A percentile compares a stretch with the other conserved stretches of the same genome.
Conservation (phyloP, 2,329 filamentous ascomycete species). For the Gnomoniopsis smithogilvyi region DNA sequence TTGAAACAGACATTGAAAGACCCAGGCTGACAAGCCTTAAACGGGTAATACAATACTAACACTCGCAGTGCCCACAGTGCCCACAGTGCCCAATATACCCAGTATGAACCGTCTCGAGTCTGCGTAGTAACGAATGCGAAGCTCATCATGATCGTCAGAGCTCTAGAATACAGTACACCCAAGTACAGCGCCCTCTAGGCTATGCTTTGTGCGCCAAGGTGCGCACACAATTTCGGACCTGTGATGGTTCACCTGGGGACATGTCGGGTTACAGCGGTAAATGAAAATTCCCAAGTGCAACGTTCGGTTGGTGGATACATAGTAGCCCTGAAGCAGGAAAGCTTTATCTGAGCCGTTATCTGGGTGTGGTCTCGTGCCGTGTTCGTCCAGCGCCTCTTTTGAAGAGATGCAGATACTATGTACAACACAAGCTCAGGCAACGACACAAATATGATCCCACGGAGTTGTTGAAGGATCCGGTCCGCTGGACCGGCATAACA, state of each 20-base stretch:
- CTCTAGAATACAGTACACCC: not conserved
- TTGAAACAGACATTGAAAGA: too few relatives aligned
- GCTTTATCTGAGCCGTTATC: conserved; percentile 2
- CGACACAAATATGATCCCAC: not conserved
- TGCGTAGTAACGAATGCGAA: not conserved
- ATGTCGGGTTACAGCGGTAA: conserved; percentile 3
- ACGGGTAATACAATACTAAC: too few relatives aligned
- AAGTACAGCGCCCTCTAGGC: not conserved
- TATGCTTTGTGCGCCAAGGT: not conserved
- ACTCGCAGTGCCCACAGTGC: too few relatives aligned
- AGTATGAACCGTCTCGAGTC: not conserved
- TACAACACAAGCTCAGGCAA: not conserved
- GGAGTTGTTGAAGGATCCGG: not conserved
- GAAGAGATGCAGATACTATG: not conserved
- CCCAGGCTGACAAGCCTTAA: too few relatives aligned
- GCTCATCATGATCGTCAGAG: not conserved
- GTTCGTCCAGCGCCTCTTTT: not conserved
- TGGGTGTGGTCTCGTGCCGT: not conserved
- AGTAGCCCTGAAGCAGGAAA: not conserved
- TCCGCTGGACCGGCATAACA: not conserved
- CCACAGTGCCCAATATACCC: not conserved
- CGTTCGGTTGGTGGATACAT: not conserved
- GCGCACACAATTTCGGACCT: not conserved
- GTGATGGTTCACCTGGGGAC: not conserved
- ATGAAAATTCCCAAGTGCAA: not conserved